Evolutionary conservation across 768 basidiomycete species (phyloP), one percentile per base, ranked within the genome.

Genomic region (Psilocybe azurescens): DNA sequence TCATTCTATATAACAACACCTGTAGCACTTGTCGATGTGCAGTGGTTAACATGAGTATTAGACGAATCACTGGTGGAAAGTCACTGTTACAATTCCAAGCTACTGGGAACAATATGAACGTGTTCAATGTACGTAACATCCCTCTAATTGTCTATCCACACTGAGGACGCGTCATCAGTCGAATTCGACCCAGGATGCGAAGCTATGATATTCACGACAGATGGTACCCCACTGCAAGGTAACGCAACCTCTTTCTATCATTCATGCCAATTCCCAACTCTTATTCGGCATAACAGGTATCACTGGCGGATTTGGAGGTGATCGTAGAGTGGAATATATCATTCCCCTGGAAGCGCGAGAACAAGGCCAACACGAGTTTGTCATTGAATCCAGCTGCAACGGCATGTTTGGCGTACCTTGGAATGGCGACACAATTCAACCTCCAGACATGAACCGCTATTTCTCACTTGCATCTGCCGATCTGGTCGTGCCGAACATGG

Each of bases 1-100:
- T 48, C 11, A n/a, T 20, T 20, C 14, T 14, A 16, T 53, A n/a
- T 50, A 9, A 20, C 18, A 63, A 13, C 24, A 24, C 32, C 55
- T 44, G 6, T 6, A 9, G 8, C 5, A n/a, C 6, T 5, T 44
- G 10, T 44, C 14, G 8, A 14, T 44, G 41, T 8, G 14, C 14
- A 14, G 8, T 58, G 32, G 18, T 50, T 62, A 16, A 60, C 11
- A 39, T 54, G 8, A 24, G 49, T 3, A 36, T 62, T 59, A 92
- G 94, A 91, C 92, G 14, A 97, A 97, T 67, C 96, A 99, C 74
- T 99, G 97, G 97, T 96, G 90, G 87, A 94, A 94, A 68, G 89
- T 99, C 44, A 84, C 85, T 8, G 71, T 99, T 2, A 84, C 81
- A 8, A 88, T 99, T 30, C 97, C 97, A 0, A 72, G 81, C 11